Evolutionary conservation across 106 monocot species (phyloP).

Genomic region (Apostasia ramifera): DNA sequence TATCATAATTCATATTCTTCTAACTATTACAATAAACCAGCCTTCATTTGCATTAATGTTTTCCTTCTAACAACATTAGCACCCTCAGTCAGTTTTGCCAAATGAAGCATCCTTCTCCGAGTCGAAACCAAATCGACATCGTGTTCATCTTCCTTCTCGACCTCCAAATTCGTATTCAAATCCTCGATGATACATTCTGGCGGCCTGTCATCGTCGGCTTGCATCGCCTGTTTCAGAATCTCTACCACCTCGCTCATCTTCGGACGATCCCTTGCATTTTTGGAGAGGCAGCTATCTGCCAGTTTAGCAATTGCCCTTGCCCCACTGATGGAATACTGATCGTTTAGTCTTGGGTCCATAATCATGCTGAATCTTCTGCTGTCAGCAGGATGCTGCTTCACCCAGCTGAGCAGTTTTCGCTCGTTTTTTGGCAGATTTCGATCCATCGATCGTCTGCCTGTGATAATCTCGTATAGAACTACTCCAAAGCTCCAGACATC

Average conservation of each 20-base stretch:
- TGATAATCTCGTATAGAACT: conserved; percentile 60
- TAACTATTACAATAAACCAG: conserved; percentile 1
- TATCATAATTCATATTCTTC: too few species aligned
- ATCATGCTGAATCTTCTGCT: conserved; percentile 32
- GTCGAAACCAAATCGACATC: conserved; percentile 14
- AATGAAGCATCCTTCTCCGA: conserved; percentile 39
- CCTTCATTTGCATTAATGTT: conserved; percentile 22
- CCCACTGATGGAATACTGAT: conserved; percentile 26
- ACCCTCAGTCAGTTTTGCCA: conserved; percentile 32
- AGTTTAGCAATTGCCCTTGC: conserved; percentile 37
- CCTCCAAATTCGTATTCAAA: conserved; percentile 1
- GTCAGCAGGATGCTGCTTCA: conserved; percentile 39
- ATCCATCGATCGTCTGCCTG: conserved; percentile 45
- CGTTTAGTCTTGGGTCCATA: conserved; percentile 47
- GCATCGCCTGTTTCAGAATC: conserved; percentile 33
- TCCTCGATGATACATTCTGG: conserved; percentile 9
- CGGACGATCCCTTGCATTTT: conserved; percentile 41
- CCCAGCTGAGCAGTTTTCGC: conserved; percentile 59
- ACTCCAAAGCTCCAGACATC: conserved; percentile 84
- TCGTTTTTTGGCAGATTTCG: conserved; percentile 40
- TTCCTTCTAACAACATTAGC: conserved; percentile 15
- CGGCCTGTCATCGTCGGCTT: conserved; percentile 10
- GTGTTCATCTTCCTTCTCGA: conserved; percentile 6
- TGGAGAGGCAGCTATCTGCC: conserved; percentile 50
- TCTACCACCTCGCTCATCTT: conserved; percentile 53